A percentile compares a stretch with the other conserved stretches of the same genome.
phyloP scores from a whole-genome alignment of 2,329 filamentous ascomycete genomes.

The Ascochyta koolunga region DNA sequence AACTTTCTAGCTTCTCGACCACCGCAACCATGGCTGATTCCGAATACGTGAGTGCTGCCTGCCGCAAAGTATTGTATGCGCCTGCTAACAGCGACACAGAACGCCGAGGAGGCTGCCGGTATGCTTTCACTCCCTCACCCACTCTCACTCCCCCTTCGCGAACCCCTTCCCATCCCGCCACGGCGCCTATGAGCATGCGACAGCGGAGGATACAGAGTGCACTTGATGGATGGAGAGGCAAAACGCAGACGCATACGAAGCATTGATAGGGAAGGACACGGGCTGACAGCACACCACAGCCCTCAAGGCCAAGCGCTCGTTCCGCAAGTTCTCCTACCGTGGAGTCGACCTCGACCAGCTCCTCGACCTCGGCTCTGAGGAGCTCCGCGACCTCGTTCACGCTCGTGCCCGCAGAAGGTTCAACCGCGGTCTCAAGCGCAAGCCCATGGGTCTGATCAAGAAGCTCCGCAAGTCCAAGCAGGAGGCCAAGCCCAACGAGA shows the following conservation, averaged over 20 bases:
- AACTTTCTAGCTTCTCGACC: slow-evolving; percentile 52
- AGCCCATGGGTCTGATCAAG: slow-evolving; percentile 99
- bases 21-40: slow-evolving; percentile 81
- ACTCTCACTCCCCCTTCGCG: slow-evolving; percentile 3
- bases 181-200: slow-evolving; percentile 16
- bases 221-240: slow-evolving; percentile 7
- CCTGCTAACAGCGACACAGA: slow-evolving; percentile 60
- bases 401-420: slow-evolving; percentile 97
- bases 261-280: slow-evolving; percentile 18
- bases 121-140: slow-evolving; percentile 46
- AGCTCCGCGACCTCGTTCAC: slow-evolving; percentile 99
- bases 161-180: slow-evolving; percentile 10
- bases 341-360: slow-evolving; percentile 99
- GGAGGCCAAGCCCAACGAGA: slow-evolving; percentile 81
- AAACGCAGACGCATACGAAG: slow-evolving; percentile 1
- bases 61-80: slow-evolving; percentile 11
- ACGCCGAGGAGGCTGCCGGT: slow-evolving; percentile 94
- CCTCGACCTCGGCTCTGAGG: slow-evolving; percentile 96
- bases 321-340: slow-evolving; percentile 99
- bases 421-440: slow-evolving; percentile 99
- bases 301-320: slow-evolving; percentile 99
- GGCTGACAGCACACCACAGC: slow-evolving; percentile 60
- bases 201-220: neutral
- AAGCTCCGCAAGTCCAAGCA: slow-evolving; percentile 91
- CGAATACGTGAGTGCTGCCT: slow-evolving; percentile 76